Conservation (phyloP, 768 basidiomycete genomes). For the Boletus subcaerulescens region DNA sequence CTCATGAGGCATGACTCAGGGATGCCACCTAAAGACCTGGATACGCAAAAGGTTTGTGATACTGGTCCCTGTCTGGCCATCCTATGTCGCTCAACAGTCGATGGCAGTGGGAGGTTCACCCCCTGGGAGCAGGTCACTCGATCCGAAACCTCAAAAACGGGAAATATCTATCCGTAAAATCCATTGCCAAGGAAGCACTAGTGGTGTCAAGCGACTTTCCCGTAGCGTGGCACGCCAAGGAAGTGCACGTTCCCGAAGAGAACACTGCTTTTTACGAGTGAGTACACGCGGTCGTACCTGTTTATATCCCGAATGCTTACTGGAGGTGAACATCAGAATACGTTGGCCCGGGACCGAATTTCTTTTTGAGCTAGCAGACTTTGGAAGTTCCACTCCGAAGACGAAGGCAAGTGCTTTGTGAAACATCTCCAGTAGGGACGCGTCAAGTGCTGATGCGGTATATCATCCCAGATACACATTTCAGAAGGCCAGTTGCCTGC, state of each 20-base stretch:
- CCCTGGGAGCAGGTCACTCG: constrained; percentile 28
- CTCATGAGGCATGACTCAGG: constrained; percentile 14
- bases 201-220: constrained; percentile 29
- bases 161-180: constrained; percentile 27
- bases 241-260: constrained; percentile 26
- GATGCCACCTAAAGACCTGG: constrained; percentile 30
- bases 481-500: constrained; percentile 22
- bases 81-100: not conserved
- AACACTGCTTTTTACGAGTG: constrained; percentile 29
- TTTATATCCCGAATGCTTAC: not conserved
- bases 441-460: not conserved
- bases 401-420: constrained; percentile 22
- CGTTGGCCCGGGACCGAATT: constrained; percentile 29
- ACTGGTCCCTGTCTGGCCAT: not conserved
- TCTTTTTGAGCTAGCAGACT: constrained; percentile 25
- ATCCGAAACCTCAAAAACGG: constrained; percentile 32
- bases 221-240: constrained; percentile 26
- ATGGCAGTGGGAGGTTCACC: constrained; percentile 29
- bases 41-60: constrained; percentile 26
- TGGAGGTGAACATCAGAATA: constrained; percentile 15
- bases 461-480: constrained; percentile 17
- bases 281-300: not conserved
- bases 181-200: constrained; percentile 23
- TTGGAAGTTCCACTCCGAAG: constrained; percentile 26
- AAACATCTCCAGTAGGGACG: not conserved